These are phyloP conservation scores for Scheffersomyces illinoinensis DNA, from an alignment of 1,139 yeast species.

Conservation along the genomic window DNA sequence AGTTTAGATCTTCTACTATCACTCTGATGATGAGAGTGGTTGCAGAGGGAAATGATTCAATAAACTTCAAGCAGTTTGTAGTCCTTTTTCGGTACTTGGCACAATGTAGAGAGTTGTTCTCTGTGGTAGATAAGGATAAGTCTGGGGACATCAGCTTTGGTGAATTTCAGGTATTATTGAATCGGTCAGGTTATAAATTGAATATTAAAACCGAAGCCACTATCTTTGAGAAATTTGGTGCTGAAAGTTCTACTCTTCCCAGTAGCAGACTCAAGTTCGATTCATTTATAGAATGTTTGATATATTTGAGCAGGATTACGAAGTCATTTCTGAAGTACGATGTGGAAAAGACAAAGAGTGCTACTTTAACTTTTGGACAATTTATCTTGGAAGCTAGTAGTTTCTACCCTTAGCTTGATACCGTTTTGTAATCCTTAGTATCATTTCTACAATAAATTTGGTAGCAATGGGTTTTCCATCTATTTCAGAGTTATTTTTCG, in stretches of 20 bases:
- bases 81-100: slow-evolving; percentile 70
- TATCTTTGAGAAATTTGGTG: slow-evolving; percentile 60
- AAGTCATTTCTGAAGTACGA: slow-evolving; percentile 80
- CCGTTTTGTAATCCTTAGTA: too few species aligned
- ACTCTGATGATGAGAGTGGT: slow-evolving; percentile 66
- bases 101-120: slow-evolving; percentile 67
- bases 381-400: slow-evolving; percentile 65
- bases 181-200: slow-evolving; percentile 68
- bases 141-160: slow-evolving; percentile 66
- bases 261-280: slow-evolving; percentile 73
- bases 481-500: not conserved
- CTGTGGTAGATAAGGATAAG: slow-evolving; percentile 60
- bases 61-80: slow-evolving; percentile 67
- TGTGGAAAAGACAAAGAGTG: slow-evolving; percentile 71
- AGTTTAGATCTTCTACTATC: slow-evolving; percentile 64
- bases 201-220: slow-evolving; percentile 62
- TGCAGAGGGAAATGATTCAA: slow-evolving; percentile 26
- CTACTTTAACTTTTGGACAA: slow-evolving; percentile 75
- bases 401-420: slow-evolving; percentile 11
- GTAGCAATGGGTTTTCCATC: not conserved
- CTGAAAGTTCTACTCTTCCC: slow-evolving; percentile 31
- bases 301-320: slow-evolving; percentile 74
- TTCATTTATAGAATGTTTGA: slow-evolving; percentile 77
- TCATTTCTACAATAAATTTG: not conserved
- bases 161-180: slow-evolving; percentile 67